Percentiles rank a stretch among this genome's conserved stretches.
Conservation (phyloP, 2,329 filamentous ascomycete species). For the Nannizzia gypsea region DNA sequence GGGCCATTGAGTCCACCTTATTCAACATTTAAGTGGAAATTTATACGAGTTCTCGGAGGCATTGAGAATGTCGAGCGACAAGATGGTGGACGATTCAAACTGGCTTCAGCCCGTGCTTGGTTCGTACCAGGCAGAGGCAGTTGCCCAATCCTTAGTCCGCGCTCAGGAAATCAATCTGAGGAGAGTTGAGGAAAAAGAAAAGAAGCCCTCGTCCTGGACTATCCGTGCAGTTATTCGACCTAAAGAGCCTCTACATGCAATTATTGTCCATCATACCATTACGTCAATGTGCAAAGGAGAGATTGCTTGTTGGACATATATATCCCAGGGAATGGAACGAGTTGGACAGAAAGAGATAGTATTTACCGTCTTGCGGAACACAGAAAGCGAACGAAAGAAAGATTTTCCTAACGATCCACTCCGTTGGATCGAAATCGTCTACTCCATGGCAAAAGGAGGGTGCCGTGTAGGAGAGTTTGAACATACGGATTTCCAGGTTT, state of each 20-base stretch:
- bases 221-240: conserved; percentile 4
- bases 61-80: not conserved
- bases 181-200: not conserved
- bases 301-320: conserved; percentile 11
- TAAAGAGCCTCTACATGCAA: conserved; percentile 2
- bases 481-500: conserved; percentile 9
- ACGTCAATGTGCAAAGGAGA: conserved; percentile 7
- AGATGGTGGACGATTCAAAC: not conserved
- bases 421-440: conserved; percentile 8
- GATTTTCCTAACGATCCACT: conserved; percentile 9
- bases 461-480: conserved; percentile 7
- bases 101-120: not conserved
- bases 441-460: conserved; percentile 8
- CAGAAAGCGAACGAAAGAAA: conserved; percentile 3
- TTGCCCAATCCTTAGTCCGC: not conserved
- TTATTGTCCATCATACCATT: conserved; percentile 9
- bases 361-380: conserved; percentile 7
- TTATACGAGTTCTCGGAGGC: not conserved
- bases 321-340: conserved; percentile 8
- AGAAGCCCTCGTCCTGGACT: conserved; percentile 3
- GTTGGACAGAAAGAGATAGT: conserved; percentile 11
- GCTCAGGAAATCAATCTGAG: not conserved
- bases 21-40: not conserved
- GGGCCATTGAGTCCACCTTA: not conserved
- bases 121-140: not conserved